A percentile compares a stretch with the other conserved stretches of the same genome.
Conservation (phyloP, 202 grass and related monocot species). For the Hordeum pubiflorum region DNA sequence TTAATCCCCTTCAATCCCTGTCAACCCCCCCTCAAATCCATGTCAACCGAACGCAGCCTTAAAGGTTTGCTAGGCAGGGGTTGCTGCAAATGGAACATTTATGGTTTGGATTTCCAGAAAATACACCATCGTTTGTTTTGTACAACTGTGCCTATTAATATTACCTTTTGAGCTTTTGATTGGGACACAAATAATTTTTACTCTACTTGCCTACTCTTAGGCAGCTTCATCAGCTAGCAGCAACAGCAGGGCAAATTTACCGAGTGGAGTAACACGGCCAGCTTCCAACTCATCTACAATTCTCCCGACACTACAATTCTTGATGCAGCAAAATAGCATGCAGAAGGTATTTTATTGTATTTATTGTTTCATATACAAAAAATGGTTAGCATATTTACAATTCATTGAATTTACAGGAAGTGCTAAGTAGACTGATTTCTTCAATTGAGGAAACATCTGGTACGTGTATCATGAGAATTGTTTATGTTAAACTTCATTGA, state of each 20-base stretch:
- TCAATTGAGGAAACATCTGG: slow-evolving; percentile 70
- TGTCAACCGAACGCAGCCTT: too few species aligned
- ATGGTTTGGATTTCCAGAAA: not conserved
- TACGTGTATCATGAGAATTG: slow-evolving; percentile 28
- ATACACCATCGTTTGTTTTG: not conserved
- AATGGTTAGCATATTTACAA: slow-evolving; percentile 11
- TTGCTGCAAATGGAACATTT: not conserved
- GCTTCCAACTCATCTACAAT: slow-evolving; percentile 31
- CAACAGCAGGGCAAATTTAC: slow-evolving; percentile 31
- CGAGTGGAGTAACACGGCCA: slow-evolving; percentile 29
- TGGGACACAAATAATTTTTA: slow-evolving; percentile 14
- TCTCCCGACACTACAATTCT: slow-evolving; percentile 70
- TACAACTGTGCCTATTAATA: not conserved
- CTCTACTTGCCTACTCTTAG: slow-evolving; percentile 35
- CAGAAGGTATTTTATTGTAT: slow-evolving; percentile 60
- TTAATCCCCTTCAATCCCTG: too few species aligned
- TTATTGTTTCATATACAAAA: not conserved
- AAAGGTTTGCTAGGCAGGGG: slow-evolving; percentile 3
- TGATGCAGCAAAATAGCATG: slow-evolving; percentile 87
- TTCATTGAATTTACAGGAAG: slow-evolving; percentile 59
- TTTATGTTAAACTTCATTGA: slow-evolving; percentile 14
- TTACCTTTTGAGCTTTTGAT: not conserved
- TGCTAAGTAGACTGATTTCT: slow-evolving; percentile 73
- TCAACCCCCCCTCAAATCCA: too few species aligned
- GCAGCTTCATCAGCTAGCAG: slow-evolving; percentile 40